phyloP scores from a whole-genome alignment of 140 eudicot genomes.

The Stevia rebaudiana region DNA sequence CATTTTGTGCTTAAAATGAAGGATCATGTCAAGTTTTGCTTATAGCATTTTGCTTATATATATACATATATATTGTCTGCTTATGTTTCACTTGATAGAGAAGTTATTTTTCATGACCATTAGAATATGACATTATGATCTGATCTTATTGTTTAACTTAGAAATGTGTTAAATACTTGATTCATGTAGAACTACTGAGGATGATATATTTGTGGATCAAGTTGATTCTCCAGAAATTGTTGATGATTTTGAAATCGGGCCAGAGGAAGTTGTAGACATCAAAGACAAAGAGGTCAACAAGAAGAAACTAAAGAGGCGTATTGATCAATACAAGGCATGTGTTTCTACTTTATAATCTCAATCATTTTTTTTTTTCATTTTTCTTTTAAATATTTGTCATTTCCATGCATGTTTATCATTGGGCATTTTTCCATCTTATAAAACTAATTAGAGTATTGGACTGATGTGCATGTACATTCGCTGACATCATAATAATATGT shows the following conservation, averaged over 20 bases:
- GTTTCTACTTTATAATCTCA: constrained; percentile 13
- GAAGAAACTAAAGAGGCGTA: constrained; percentile 80
- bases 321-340: constrained; percentile 70
- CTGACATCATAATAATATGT: too few relatives aligned
- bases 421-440: constrained; percentile 2
- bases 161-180: not conserved
- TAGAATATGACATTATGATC: not conserved
- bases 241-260: constrained; percentile 96
- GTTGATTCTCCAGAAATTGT: constrained; percentile 81
- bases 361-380: not conserved
- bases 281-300: constrained; percentile 78
- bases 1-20: not conserved
- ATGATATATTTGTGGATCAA: constrained; percentile 82
- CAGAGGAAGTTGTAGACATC: constrained; percentile 88
- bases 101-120: not conserved
- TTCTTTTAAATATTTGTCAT: not conserved
- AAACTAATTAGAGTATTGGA: not conserved
- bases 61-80: not conserved
- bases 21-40: not conserved
- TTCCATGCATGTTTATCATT: constrained; percentile 13
- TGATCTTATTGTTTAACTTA: constrained; percentile 19
- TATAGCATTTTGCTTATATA: too few relatives aligned
- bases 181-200: constrained; percentile 78
- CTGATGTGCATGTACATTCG: not conserved
- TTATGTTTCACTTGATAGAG: not conserved